Percentiles rank a stretch among this genome's conserved stretches.
Conservation (phyloP, 2,329 filamentous ascomycete species). For the Calonectria leucothoes region DNA sequence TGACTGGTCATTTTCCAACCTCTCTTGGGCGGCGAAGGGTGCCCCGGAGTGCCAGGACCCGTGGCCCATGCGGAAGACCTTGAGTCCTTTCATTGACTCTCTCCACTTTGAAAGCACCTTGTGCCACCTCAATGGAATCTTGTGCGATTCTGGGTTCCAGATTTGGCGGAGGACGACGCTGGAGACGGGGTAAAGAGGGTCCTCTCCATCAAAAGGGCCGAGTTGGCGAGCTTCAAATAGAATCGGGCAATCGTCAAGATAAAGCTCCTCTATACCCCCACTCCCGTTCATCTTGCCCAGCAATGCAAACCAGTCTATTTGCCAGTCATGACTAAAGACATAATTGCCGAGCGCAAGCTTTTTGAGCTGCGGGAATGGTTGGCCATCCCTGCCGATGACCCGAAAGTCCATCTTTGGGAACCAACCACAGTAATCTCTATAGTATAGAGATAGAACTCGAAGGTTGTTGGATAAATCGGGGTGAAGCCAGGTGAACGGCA, state of each 20-base stretch:
- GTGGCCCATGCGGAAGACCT: constrained; percentile 12
- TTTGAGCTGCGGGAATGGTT: constrained; percentile 51
- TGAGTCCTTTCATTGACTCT: constrained; percentile 19
- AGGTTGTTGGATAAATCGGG: constrained; percentile 34
- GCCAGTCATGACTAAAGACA: constrained; percentile 56
- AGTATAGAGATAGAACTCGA: constrained; percentile 53
- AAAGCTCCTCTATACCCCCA: constrained; percentile 49
- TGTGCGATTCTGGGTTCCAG: background rate
- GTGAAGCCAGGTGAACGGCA: constrained; percentile 38
- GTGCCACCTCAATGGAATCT: constrained; percentile 24
- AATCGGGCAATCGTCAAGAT: constrained; percentile 57
- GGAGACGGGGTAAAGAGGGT: constrained; percentile 16
- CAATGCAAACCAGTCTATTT: constrained; percentile 58
- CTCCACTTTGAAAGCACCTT: constrained; percentile 18
- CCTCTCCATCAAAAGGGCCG: background rate
- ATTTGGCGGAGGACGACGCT: fast-evolving
- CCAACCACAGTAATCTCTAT: constrained; percentile 52
- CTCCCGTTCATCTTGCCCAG: constrained; percentile 39
- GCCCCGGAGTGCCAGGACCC: background rate
- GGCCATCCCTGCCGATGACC: background rate
- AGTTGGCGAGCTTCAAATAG: constrained; percentile 19
- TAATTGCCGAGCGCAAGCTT: constrained; percentile 54
- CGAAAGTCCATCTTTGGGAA: constrained; percentile 52
- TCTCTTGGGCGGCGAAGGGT: background rate
- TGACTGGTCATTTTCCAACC: background rate